Percentiles rank a stretch among this genome's conserved stretches.
Evolutionary conservation across 768 basidiomycete genomes (phyloP).

Genomic region (Coprinopsis sp.): DNA sequence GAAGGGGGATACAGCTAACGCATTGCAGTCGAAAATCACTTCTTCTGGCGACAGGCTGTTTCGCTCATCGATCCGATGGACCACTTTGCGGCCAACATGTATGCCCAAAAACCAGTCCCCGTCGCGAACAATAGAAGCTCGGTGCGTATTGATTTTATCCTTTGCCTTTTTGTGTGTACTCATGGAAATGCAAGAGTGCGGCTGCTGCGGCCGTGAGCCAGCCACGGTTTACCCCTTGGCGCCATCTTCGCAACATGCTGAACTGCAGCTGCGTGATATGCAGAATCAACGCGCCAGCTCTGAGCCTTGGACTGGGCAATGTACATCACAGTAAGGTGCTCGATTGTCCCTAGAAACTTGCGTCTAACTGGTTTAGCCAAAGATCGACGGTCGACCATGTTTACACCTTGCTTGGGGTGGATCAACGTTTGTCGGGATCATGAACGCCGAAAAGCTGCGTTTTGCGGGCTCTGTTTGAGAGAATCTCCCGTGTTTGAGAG

Average conservation of each 20-base stretch:
- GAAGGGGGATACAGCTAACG: background rate
- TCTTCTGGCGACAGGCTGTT: constrained; percentile 67
- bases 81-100: constrained; percentile 41
- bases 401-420: constrained; percentile 38
- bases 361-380: constrained; percentile 31
- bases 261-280: constrained; percentile 58
- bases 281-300: constrained; percentile 58
- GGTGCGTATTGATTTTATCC: background rate
- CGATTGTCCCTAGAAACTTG: background rate
- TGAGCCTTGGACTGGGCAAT: constrained; percentile 43
- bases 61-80: constrained; percentile 60
- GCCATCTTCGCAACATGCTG: constrained; percentile 59
- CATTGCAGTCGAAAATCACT: constrained; percentile 58
- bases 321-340: constrained; percentile 5
- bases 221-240: constrained; percentile 45
- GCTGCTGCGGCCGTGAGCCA: constrained; percentile 25
- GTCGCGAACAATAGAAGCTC: background rate
- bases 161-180: background rate
- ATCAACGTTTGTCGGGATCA: constrained; percentile 62
- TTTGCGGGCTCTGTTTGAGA: constrained; percentile 68
- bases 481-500: constrained; percentile 46
- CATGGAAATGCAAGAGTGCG: background rate
- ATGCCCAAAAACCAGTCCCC: constrained; percentile 32
- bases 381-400: constrained; percentile 29
- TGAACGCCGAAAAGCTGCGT: constrained; percentile 44